Evolutionary conservation across 2,329 filamentous ascomycete genomes (phyloP).

Genomic region (Aspergillus sclerotialis): DNA sequence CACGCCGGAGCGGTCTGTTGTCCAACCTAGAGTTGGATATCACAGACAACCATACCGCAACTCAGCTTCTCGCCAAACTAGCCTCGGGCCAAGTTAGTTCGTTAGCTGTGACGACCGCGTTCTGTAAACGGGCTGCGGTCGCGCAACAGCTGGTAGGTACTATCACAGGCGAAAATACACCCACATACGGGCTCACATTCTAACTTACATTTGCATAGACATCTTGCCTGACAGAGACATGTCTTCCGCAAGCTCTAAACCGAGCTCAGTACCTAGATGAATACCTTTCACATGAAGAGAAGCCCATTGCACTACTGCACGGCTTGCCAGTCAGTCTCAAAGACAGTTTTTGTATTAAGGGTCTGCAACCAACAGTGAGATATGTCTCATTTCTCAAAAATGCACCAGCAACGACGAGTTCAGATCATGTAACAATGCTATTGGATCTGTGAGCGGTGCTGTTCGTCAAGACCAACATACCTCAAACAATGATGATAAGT

Average conservation of each 20-base stretch:
- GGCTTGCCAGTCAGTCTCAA: constrained; percentile 33
- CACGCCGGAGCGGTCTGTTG: too few relatives aligned
- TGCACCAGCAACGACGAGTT: constrained; percentile 11
- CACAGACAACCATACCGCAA: constrained; percentile 27
- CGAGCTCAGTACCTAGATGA: constrained; percentile 30
- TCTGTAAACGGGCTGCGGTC: constrained; percentile 34
- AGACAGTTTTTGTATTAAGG: constrained; percentile 7
- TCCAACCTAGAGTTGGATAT: constrained; percentile 41
- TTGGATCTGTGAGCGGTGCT: constrained; percentile 21
- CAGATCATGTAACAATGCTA: constrained; percentile 16
- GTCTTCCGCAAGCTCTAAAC: constrained; percentile 29
- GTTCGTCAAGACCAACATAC: constrained; percentile 28
- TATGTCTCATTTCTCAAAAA: constrained; percentile 17
- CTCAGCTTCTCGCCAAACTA: constrained; percentile 13
- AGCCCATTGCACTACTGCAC: constrained; percentile 30
- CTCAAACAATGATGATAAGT: constrained; percentile 25
- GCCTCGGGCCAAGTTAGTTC: constrained; percentile 13
- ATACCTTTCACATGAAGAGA: constrained; percentile 20
- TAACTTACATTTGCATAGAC: constrained; percentile 9
- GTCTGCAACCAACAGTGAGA: constrained; percentile 11
- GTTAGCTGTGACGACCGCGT: constrained; percentile 21
- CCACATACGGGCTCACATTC: neutral
- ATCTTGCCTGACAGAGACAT: constrained; percentile 32
- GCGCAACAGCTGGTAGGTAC: constrained; percentile 28
- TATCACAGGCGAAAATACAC: too few relatives aligned